phyloP scores from a whole-genome alignment of 352 stramenopile genomes.

The Globisporangium cylindrosporum region DNA sequence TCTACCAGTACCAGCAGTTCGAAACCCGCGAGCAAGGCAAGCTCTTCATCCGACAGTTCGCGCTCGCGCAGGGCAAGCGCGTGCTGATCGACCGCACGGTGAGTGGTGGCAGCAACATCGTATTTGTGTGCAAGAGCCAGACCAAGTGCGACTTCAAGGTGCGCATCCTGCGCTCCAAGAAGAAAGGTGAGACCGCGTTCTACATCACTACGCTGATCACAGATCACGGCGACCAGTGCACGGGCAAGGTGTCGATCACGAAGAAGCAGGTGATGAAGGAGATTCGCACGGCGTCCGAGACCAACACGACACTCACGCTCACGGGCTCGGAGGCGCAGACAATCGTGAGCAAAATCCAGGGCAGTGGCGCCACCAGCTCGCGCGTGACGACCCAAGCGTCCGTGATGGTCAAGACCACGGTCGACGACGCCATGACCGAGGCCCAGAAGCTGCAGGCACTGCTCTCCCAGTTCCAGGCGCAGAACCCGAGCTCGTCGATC shows the following conservation, averaged over 20 bases:
- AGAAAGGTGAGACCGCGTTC: conserved; percentile 8
- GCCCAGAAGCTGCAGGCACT: conserved; percentile 45
- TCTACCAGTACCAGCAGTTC: conserved; percentile 42
- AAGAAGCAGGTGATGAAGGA: conserved; percentile 41
- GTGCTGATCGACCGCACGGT: conserved; percentile 32
- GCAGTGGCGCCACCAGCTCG: conserved; percentile 20
- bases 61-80: conserved; percentile 41
- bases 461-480: conserved; percentile 38
- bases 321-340: conserved; percentile 28
- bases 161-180: conserved; percentile 30
- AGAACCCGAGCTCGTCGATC: conserved; percentile 34
- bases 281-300: conserved; percentile 27
- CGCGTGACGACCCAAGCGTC: conserved; percentile 31
- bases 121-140: conserved; percentile 42
- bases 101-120: conserved; percentile 52
- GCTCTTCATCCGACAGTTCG: conserved; percentile 45
- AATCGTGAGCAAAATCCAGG: conserved; percentile 26
- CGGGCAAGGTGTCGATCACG: conserved; percentile 33
- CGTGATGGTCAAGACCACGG: conserved; percentile 37
- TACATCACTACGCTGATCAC: conserved; percentile 31
- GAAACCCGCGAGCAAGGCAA: conserved; percentile 34
- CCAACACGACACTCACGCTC: conserved; percentile 27
- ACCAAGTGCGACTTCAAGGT: conserved; percentile 41
- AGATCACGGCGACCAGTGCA: conserved; percentile 33
- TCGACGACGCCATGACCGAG: conserved; percentile 24